Conservation (phyloP, 78 protist genomes). For the Dictyostelium purpureum region DNA sequence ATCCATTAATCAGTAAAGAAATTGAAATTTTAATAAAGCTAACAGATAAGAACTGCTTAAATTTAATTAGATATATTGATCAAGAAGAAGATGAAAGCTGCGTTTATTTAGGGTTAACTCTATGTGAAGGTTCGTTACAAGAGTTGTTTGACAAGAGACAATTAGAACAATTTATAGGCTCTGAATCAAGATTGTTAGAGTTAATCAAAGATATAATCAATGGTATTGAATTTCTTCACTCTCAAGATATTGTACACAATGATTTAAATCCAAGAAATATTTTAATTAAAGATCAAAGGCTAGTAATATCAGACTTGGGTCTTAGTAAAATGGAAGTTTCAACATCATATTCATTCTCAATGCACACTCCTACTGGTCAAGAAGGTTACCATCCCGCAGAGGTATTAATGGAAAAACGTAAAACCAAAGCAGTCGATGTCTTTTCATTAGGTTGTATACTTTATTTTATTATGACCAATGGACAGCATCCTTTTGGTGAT, state of each 20-base stretch:
- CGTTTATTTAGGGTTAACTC: constrained; percentile 28
- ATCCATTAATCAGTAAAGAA: constrained; percentile 10
- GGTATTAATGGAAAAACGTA: background rate
- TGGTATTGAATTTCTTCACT: constrained; percentile 40
- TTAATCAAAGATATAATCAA: constrained; percentile 29
- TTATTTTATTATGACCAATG: background rate
- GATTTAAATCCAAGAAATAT: constrained; percentile 41
- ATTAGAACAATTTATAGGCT: background rate
- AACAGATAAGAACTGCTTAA: background rate
- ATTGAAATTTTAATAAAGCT: constrained; percentile 12
- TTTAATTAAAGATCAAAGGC: background rate
- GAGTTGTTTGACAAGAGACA: background rate
- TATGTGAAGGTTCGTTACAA: constrained; percentile 49
- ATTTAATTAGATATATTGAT: constrained; percentile 39
- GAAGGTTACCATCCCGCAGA: constrained; percentile 22
- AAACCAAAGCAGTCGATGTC: constrained; percentile 4
- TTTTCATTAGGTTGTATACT: constrained; percentile 6
- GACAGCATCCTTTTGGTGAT: constrained; percentile 14
- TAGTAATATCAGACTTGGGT: background rate
- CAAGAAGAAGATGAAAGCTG: constrained; percentile 17
- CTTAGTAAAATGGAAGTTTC: constrained; percentile 9
- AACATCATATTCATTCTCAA: background rate
- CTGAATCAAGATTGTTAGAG: background rate
- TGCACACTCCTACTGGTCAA: background rate
- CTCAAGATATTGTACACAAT: constrained; percentile 47